Conservation (phyloP, 352 stramenopile species). For the Phytophthora europaea region DNA sequence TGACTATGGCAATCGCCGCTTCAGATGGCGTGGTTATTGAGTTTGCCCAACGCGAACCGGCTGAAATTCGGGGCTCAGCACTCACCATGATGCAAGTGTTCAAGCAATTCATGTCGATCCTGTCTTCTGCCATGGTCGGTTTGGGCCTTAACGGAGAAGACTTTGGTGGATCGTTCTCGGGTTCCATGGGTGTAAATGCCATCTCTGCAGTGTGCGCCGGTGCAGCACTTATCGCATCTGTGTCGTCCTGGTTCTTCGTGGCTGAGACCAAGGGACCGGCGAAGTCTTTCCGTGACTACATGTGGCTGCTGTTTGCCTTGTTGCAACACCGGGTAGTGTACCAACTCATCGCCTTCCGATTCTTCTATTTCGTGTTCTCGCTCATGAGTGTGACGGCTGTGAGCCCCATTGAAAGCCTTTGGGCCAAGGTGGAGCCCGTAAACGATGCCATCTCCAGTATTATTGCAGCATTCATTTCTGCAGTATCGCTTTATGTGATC, state of each 20-base stretch:
- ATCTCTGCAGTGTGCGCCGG: slow-evolving; percentile 47
- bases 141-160: slow-evolving; percentile 61
- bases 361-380: slow-evolving; percentile 55
- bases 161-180: slow-evolving; percentile 60
- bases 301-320: slow-evolving; percentile 49
- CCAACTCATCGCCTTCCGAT: slow-evolving; percentile 57
- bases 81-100: slow-evolving; percentile 58
- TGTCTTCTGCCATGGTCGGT: slow-evolving; percentile 61
- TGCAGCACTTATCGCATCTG: slow-evolving; percentile 37
- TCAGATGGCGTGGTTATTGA: slow-evolving; percentile 64
- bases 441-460: slow-evolving; percentile 48
- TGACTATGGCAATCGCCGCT: slow-evolving; percentile 54
- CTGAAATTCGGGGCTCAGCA: slow-evolving; percentile 49
- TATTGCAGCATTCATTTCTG: slow-evolving; percentile 42
- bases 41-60: slow-evolving; percentile 63
- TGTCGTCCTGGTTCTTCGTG: slow-evolving; percentile 56
- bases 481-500: slow-evolving; percentile 39
- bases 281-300: slow-evolving; percentile 27
- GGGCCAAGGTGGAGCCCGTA: slow-evolving; percentile 53
- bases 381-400: slow-evolving; percentile 45
- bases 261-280: slow-evolving; percentile 36
- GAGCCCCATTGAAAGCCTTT: slow-evolving; percentile 44
- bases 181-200: slow-evolving; percentile 53
- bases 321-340: slow-evolving; percentile 58
- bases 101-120: slow-evolving; percentile 46